Conservation (phyloP, 2,329 filamentous ascomycete species). For the Fonsecaea pugnacius region DNA sequence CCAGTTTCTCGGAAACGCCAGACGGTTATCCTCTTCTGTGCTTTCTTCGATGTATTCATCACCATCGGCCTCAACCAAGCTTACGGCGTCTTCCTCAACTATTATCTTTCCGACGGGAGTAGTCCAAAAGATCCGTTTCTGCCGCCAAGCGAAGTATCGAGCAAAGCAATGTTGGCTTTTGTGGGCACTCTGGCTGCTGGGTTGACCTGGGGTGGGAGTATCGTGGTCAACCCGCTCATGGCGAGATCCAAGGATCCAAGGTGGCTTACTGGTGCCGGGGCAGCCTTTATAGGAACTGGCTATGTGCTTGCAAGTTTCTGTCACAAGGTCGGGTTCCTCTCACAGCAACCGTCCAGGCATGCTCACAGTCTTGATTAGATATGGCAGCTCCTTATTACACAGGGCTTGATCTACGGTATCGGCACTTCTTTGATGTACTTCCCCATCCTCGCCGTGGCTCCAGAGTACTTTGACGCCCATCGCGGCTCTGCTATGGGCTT, state of each 20-base stretch:
- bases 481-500: constrained; percentile 66
- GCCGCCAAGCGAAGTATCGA: constrained; percentile 40
- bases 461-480: constrained; percentile 66
- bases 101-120: constrained; percentile 45
- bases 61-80: constrained; percentile 57
- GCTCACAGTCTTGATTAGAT: constrained; percentile 43
- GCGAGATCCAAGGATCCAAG: constrained; percentile 48
- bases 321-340: constrained; percentile 34
- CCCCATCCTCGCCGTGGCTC: constrained; percentile 58
- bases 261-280: constrained; percentile 49
- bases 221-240: constrained; percentile 55
- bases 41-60: constrained; percentile 52
- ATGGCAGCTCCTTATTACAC: constrained; percentile 65
- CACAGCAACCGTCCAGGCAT: neutral
- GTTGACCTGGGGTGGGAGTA: constrained; percentile 57
- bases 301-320: constrained; percentile 50
- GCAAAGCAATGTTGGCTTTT: constrained; percentile 54
- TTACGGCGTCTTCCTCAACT: constrained; percentile 57
- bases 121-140: constrained; percentile 50
- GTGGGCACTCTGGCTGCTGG: constrained; percentile 56
- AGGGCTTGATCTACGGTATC: constrained; percentile 65
- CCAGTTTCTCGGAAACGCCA: constrained; percentile 50
- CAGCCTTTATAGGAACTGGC: constrained; percentile 48
- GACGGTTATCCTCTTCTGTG: constrained; percentile 49
- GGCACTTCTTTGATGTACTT: constrained; percentile 67